Evolutionary conservation across 1,284 basidiomycete genomes (phyloP).

Genomic region (Pyrrhoderma lamaoense): DNA sequence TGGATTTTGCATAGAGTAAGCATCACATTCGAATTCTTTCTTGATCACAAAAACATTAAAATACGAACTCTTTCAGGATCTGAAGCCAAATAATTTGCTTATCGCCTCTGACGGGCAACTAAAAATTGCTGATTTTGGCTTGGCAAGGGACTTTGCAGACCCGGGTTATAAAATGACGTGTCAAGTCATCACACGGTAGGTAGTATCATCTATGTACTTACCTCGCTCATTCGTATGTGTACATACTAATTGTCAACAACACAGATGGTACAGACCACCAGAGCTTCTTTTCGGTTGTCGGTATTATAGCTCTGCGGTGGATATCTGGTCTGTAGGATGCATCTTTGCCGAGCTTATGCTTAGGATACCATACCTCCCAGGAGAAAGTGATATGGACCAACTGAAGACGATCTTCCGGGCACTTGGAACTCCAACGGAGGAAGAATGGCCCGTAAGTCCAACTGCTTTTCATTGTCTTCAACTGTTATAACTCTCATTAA

Average conservation of each 20-base stretch:
- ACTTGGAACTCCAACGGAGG: constrained; percentile 90
- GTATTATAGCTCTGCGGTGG: constrained; percentile 83
- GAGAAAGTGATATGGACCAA: constrained; percentile 95
- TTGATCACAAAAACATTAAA: too few relatives aligned
- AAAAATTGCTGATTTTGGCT: constrained; percentile 98
- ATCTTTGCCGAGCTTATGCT: constrained; percentile 96
- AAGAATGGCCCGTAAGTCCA: constrained; percentile 85
- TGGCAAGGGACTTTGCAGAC: constrained; percentile 92
- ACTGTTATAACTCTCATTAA: neutral
- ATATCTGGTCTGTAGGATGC: constrained; percentile 93
- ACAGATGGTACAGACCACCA: constrained; percentile 95
- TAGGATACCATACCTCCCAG: constrained; percentile 87
- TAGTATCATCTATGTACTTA: constrained; percentile 16
- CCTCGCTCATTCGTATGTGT: constrained; percentile 3
- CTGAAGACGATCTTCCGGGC: constrained; percentile 92
- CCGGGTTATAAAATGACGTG: constrained; percentile 95
- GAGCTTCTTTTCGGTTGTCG: constrained; percentile 86
- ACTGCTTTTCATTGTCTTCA: neutral
- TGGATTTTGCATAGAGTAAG: constrained; percentile 88
- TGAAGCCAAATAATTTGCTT: constrained; percentile 98
- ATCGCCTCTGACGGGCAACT: constrained; percentile 87
- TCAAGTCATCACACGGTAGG: constrained; percentile 91
- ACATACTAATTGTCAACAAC: neutral
- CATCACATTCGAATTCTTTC: constrained; percentile 17
- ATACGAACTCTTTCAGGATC: constrained; percentile 52